Percentiles rank a stretch among this genome's conserved stretches.
These are phyloP conservation scores for Tetrapisispora namnaoensis DNA, from an alignment of 805 yeast genomes.

Conservation along the genomic window DNA sequence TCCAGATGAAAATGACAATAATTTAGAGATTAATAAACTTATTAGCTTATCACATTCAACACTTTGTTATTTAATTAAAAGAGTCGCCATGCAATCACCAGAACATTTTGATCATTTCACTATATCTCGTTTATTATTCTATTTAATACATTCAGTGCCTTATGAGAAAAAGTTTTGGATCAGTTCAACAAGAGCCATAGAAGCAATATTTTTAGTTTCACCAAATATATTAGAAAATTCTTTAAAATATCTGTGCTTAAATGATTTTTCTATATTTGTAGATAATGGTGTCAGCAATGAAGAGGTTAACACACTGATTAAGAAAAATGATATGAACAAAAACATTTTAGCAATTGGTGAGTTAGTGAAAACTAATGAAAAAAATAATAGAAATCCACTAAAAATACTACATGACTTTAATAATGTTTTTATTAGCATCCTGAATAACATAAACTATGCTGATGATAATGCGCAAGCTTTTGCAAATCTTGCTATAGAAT, in stretches of 20 bases:
- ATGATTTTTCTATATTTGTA: slow-evolving; percentile 2
- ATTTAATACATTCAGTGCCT: slow-evolving; percentile 8
- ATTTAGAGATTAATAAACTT: slow-evolving; percentile 5
- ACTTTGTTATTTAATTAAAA: slow-evolving; percentile 36
- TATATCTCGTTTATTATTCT: slow-evolving; percentile 7
- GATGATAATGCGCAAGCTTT: slow-evolving; percentile 10
- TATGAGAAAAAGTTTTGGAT: slow-evolving; percentile 24
- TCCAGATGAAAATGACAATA: neutral
- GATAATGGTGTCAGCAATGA: neutral
- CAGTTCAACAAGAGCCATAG: slow-evolving; percentile 24
- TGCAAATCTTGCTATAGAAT: slow-evolving; percentile 13
- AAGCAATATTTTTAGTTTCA: slow-evolving; percentile 22
- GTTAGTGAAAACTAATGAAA: slow-evolving; percentile 16
- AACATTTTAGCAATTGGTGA: slow-evolving; percentile 19
- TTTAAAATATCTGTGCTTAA: slow-evolving; percentile 5
- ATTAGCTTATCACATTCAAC: slow-evolving; percentile 32
- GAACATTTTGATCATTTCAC: slow-evolving; percentile 8
- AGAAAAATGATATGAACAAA: slow-evolving; percentile 2
- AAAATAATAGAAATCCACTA: slow-evolving; percentile 26
- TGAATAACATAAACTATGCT: slow-evolving; percentile 18
- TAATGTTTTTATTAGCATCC: slow-evolving; percentile 25
- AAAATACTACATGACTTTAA: slow-evolving; percentile 25
- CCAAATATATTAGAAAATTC: slow-evolving; percentile 10
- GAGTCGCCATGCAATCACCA: slow-evolving; percentile 33
- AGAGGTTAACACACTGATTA: neutral